These are phyloP conservation scores for Mycena vulgaris DNA, from an alignment of 768 basidiomycete species.

Conservation along the genomic window DNA sequence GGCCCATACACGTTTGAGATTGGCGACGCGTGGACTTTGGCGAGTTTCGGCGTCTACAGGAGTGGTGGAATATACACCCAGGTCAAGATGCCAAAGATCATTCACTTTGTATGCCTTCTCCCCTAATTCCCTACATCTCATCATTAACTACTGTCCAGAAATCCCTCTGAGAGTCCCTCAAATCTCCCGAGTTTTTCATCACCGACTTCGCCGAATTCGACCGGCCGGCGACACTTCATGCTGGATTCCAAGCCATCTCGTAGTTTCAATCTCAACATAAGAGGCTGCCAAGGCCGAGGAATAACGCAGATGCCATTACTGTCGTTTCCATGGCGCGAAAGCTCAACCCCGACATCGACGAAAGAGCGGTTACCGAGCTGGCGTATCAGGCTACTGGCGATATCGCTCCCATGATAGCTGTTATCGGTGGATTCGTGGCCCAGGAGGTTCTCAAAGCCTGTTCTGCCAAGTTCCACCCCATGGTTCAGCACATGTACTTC, in stretches of 20 bases:
- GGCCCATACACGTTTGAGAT: slow-evolving; percentile 98
- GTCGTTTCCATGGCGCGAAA: slow-evolving; percentile 87
- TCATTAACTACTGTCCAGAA: slow-evolving; percentile 75
- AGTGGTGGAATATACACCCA: slow-evolving; percentile 96
- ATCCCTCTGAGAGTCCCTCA: slow-evolving; percentile 89
- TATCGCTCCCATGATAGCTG: slow-evolving; percentile 90
- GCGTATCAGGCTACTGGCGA: slow-evolving; percentile 95
- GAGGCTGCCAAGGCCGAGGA: slow-evolving; percentile 86
- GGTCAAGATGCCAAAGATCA: slow-evolving; percentile 98
- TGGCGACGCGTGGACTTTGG: slow-evolving; percentile 94
- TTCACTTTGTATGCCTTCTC: slow-evolving; percentile 85
- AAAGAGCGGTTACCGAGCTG: slow-evolving; percentile 87
- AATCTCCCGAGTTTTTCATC: slow-evolving; percentile 88
- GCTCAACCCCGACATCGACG: slow-evolving; percentile 81
- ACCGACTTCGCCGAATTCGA: slow-evolving; percentile 99
- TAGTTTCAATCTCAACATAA: slow-evolving; percentile 77
- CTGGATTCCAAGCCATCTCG: slow-evolving; percentile 94
- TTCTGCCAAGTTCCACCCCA: slow-evolving; percentile 98
- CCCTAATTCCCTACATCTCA: slow-evolving; percentile 6
- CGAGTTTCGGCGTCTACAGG: slow-evolving; percentile 81
- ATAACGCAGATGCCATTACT: slow-evolving; percentile 81
- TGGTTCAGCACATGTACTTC: slow-evolving; percentile 95
- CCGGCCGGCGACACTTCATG: slow-evolving; percentile 90
- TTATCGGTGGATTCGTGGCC: slow-evolving; percentile 97
- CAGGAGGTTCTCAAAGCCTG: slow-evolving; percentile 98